Conservation (phyloP, 2,329 filamentous ascomycete species). For the Ophiostoma tasmaniense region DNA sequence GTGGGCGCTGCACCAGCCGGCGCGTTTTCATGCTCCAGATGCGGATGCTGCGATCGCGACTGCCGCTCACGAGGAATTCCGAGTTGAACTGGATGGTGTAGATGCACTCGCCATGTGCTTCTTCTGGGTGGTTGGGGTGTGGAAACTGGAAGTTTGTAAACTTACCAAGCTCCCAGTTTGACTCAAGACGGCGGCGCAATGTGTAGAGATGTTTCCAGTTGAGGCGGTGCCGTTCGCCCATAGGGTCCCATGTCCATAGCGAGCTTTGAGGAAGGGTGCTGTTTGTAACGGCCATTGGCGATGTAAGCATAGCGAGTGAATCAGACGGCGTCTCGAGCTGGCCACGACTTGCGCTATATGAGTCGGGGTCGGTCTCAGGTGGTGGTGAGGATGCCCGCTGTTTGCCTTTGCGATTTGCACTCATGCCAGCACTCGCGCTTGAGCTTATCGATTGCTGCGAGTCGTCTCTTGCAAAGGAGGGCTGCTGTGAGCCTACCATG, state of each 20-base stretch:
- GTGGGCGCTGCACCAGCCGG: constrained; percentile 63
- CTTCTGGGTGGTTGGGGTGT: constrained; percentile 67
- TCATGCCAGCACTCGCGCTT: not conserved
- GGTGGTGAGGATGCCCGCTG: constrained; percentile 26
- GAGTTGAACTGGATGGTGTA: constrained; percentile 88
- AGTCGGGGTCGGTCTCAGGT: not conserved
- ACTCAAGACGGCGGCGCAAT: constrained; percentile 73
- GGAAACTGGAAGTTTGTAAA: constrained; percentile 85
- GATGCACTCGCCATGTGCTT: constrained; percentile 86
- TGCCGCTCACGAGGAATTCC: constrained; percentile 85
- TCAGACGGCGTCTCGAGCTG: not conserved
- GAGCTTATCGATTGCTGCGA: not conserved
- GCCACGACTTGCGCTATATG: not conserved
- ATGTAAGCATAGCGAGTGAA: not conserved
- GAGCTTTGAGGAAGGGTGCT: constrained; percentile 19
- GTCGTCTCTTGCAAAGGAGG: constrained; percentile 1
- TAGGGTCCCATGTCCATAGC: constrained; percentile 44
- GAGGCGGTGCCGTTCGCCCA: constrained; percentile 49
- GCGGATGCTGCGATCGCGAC: constrained; percentile 76
- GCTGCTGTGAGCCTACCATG: not conserved
- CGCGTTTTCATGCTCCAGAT: constrained; percentile 84
- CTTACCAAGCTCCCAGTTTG: constrained; percentile 80
- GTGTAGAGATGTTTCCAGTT: constrained; percentile 95
- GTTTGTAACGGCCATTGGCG: constrained; percentile 7
- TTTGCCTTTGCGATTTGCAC: constrained; percentile 27